Conservation (phyloP, 1,284 basidiomycete genomes). For the Kalmanozyma brasiliensis region DNA sequence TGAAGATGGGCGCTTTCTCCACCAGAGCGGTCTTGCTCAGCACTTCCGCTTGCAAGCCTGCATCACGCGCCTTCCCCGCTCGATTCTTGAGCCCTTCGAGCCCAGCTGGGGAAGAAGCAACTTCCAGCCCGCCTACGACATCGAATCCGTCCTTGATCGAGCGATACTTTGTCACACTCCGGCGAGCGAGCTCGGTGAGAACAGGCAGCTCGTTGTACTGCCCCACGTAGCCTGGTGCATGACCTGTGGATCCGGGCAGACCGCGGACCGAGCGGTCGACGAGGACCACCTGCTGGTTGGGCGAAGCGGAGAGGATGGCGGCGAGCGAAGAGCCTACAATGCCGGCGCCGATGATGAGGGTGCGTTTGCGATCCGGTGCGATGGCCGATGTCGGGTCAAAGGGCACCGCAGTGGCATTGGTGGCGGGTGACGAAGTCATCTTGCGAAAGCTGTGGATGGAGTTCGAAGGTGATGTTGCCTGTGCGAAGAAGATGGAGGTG, state of each 20-base stretch:
- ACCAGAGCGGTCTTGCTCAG: background rate
- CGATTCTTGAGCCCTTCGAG: background rate
- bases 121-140: slow-evolving; percentile 6
- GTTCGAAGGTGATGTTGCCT: too few relatives aligned
- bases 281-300: slow-evolving; percentile 1
- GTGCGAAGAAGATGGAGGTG: too few relatives aligned
- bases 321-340: slow-evolving; percentile 17
- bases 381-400: too few relatives aligned
- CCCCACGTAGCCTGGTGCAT: slow-evolving; percentile 23
- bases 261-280: slow-evolving; percentile 9
- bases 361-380: too few relatives aligned
- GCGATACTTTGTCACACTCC: slow-evolving; percentile 2
- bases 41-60: slow-evolving; percentile 1
- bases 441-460: too few relatives aligned
- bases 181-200: slow-evolving; percentile 9
- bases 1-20: slow-evolving; percentile 11
- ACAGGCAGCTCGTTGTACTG: slow-evolving; percentile 13
- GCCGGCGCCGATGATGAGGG: slow-evolving; percentile 14
- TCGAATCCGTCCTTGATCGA: slow-evolving; percentile 4
- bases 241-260: slow-evolving; percentile 11
- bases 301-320: background rate
- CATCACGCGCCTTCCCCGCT: background rate
- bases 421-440: too few relatives aligned
- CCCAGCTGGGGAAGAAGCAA: background rate
- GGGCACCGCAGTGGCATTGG: too few relatives aligned